These are phyloP conservation scores for Macaranga tanarius DNA, from an alignment of 441 rosid genomes.

Conservation along the genomic window DNA sequence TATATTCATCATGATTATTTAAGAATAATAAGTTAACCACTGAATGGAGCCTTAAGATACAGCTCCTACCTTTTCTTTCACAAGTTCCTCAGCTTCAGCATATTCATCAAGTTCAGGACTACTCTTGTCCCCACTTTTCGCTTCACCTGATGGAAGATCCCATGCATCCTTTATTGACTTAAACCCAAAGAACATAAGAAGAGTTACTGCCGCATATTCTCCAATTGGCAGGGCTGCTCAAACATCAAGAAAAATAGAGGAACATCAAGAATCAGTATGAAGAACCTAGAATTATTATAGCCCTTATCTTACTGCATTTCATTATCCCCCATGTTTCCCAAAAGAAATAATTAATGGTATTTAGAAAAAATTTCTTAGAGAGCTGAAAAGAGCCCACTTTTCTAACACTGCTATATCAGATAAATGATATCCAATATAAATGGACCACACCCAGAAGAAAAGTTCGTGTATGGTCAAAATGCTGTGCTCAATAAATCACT, in stretches of 20 bases:
- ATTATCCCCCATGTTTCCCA: background rate
- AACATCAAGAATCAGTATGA: background rate
- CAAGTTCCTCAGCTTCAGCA: constrained; percentile 91
- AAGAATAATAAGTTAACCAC: background rate
- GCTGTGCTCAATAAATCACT: background rate
- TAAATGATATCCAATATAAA: background rate
- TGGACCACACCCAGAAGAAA: background rate
- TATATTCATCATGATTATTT: background rate
- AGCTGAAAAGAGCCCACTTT: background rate
- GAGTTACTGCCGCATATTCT: constrained; percentile 90
- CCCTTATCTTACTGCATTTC: background rate
- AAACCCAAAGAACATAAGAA: constrained; percentile 86
- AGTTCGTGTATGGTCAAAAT: background rate
- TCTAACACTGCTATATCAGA: background rate
- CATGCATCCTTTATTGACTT: constrained; percentile 97
- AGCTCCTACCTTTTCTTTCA: constrained; percentile 65
- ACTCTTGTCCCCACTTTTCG: constrained; percentile 50
- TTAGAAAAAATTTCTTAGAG: background rate
- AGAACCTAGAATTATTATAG: background rate
- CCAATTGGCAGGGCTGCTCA: constrained; percentile 87
- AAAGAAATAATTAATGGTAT: background rate
- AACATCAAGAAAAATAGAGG: constrained; percentile 23
- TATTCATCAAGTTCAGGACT: constrained; percentile 77
- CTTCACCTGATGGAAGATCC: constrained; percentile 68
- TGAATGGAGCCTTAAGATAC: background rate